Conservation (phyloP, 1,284 basidiomycete genomes). For the Retiboletus flavoniger region DNA sequence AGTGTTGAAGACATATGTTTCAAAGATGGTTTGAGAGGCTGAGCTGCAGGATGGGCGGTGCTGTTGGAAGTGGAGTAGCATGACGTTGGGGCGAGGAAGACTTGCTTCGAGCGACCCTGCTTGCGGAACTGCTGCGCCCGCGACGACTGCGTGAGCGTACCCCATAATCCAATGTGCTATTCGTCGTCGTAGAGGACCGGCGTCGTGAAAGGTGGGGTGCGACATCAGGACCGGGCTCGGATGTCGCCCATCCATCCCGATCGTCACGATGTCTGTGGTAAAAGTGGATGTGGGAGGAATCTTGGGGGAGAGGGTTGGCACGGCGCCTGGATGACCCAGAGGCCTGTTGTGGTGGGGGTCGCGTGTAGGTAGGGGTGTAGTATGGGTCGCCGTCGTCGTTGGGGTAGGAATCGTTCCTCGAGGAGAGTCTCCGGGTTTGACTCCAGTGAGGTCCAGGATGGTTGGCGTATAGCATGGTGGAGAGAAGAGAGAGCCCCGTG, state of each 20-base stretch:
- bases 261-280: constrained; percentile 28
- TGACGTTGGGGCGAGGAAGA: constrained; percentile 25
- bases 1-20: constrained; percentile 28
- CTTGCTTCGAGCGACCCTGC: constrained; percentile 17
- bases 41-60: constrained; percentile 18
- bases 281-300: constrained; percentile 7
- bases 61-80: constrained; percentile 14
- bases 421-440: background rate
- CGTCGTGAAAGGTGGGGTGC: constrained; percentile 16
- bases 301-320: constrained; percentile 14
- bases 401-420: constrained; percentile 15
- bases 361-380: constrained; percentile 10
- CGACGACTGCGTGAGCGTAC: constrained; percentile 17
- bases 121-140: constrained; percentile 21
- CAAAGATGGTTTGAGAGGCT: constrained; percentile 23
- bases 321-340: constrained; percentile 17
- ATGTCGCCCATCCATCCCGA: constrained; percentile 17
- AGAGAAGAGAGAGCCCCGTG: background rate
- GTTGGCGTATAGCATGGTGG: constrained; percentile 3
- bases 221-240: constrained; percentile 16
- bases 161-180: constrained; percentile 19
- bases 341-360: constrained; percentile 12
- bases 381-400: constrained; percentile 22
- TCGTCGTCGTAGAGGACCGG: constrained; percentile 23
- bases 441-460: background rate